Evolutionary conservation across 192 early-diverging fungal species (phyloP).

Genomic region (Entomortierella lignicola): DNA sequence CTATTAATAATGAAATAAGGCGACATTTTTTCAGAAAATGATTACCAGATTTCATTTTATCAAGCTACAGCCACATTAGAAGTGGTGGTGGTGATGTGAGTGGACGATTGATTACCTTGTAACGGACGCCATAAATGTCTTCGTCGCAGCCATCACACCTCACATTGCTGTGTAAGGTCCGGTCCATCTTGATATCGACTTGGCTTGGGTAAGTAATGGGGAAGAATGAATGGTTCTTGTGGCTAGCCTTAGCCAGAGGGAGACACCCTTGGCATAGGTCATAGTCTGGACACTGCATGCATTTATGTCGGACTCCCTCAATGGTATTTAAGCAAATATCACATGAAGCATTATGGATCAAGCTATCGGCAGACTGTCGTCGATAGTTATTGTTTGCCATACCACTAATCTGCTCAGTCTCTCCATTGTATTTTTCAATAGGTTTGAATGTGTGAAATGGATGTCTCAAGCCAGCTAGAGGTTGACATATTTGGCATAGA

Average conservation of each 20-base stretch:
- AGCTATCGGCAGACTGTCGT: neutral
- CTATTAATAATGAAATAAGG: constrained; percentile 26
- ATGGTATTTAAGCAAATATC: constrained; percentile 69
- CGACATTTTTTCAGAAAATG: neutral
- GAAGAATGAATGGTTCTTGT: constrained; percentile 62
- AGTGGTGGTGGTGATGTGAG: neutral
- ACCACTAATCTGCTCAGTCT: neutral
- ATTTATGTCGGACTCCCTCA: constrained; percentile 68
- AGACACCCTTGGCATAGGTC: constrained; percentile 65
- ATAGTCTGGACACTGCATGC: constrained; percentile 65
- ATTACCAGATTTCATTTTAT: too few species aligned
- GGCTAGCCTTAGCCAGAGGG: constrained; percentile 19
- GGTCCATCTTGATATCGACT: constrained; percentile 43
- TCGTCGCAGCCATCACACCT: constrained; percentile 61
- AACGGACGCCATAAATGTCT: constrained; percentile 61
- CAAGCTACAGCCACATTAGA: neutral
- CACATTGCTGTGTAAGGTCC: constrained; percentile 53
- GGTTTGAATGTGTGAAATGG: constrained; percentile 43
- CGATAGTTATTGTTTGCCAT: too few species aligned
- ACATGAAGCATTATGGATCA: constrained; percentile 55
- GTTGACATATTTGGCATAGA: constrained; percentile 57
- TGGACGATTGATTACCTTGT: constrained; percentile 64
- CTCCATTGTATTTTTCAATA: constrained; percentile 8
- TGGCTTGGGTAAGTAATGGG: constrained; percentile 47
- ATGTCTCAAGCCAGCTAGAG: constrained; percentile 11